Conservation (phyloP, 257 asterid genomes). For the Coffea eugenioides region DNA sequence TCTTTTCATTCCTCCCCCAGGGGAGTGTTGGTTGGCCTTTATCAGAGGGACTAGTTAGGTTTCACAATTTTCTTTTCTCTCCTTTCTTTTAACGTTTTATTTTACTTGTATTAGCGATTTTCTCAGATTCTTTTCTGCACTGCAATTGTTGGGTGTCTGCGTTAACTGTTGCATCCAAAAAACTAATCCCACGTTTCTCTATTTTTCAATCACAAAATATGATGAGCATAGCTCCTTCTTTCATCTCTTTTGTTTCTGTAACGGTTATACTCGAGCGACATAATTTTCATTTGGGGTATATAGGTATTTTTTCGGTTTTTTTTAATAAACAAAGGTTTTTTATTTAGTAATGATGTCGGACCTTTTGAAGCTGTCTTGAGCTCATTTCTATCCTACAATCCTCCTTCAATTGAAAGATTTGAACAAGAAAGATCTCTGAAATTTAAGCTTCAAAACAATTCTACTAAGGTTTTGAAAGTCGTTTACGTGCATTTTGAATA, state of each 20-base stretch:
- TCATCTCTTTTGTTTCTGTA: not conserved
- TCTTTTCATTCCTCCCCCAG: not conserved
- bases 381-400: not conserved
- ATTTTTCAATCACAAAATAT: conserved; percentile 8
- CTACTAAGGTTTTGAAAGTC: not conserved
- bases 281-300: too few species aligned
- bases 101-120: not conserved
- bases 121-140: conserved; percentile 14
- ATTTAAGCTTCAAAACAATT: not conserved
- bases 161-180: conserved; percentile 26
- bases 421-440: not conserved
- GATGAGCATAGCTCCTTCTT: not conserved
- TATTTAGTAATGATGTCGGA: not conserved
- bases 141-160: conserved; percentile 8
- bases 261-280: not conserved
- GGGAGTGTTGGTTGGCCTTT: not conserved
- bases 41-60: not conserved
- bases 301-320: too few species aligned
- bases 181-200: not conserved
- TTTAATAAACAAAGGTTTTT: not conserved
- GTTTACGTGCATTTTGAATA: conserved; percentile 2
- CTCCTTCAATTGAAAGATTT: conserved; percentile 1
- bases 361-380: not conserved
- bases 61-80: not conserved
- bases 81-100: too few species aligned